These are phyloP conservation scores for Malbranchea zuffiana DNA, from an alignment of 2,329 filamentous ascomycete species.

Conservation along the genomic window DNA sequence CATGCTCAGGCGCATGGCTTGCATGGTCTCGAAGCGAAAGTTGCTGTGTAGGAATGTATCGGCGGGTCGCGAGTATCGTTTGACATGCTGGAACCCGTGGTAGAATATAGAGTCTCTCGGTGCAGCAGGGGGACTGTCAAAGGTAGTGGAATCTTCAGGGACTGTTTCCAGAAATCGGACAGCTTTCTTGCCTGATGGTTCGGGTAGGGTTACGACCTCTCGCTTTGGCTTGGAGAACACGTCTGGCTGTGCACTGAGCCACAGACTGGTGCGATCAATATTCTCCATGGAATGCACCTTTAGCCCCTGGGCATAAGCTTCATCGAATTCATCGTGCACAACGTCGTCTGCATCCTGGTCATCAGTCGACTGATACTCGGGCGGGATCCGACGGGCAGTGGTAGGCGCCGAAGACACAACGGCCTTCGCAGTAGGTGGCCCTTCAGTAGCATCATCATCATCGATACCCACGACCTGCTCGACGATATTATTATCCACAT, in stretches of 20 bases:
- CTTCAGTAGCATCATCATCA: slow-evolving; percentile 25
- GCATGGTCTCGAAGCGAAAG: slow-evolving; percentile 76
- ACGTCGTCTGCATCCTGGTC: slow-evolving; percentile 18
- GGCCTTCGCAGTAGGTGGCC: slow-evolving; percentile 29
- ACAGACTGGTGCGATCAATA: slow-evolving; percentile 72
- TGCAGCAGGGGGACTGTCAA: slow-evolving; percentile 14
- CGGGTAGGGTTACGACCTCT: not conserved
- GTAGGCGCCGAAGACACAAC: slow-evolving; percentile 49
- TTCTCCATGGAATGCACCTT: slow-evolving; percentile 60
- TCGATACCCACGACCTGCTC: slow-evolving; percentile 61
- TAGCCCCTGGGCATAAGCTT: slow-evolving; percentile 63
- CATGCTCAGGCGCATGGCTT: slow-evolving; percentile 67
- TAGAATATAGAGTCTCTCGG: slow-evolving; percentile 73
- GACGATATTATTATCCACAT: slow-evolving; percentile 39
- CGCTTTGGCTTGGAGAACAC: slow-evolving; percentile 41
- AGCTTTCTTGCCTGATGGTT: slow-evolving; percentile 18
- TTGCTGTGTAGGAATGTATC: slow-evolving; percentile 81
- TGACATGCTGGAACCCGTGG: slow-evolving; percentile 69
- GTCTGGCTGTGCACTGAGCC: slow-evolving; percentile 73
- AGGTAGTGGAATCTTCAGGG: slow-evolving; percentile 28
- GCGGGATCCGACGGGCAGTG: slow-evolving; percentile 49
- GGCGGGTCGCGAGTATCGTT: slow-evolving; percentile 43
- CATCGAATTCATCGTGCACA: slow-evolving; percentile 54
- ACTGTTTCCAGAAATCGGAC: slow-evolving; percentile 26
- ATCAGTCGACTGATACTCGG: slow-evolving; percentile 26